These are phyloP conservation scores for Nevesoporus exiguus DNA, from an alignment of 768 basidiomycete genomes.

Conservation along the genomic window DNA sequence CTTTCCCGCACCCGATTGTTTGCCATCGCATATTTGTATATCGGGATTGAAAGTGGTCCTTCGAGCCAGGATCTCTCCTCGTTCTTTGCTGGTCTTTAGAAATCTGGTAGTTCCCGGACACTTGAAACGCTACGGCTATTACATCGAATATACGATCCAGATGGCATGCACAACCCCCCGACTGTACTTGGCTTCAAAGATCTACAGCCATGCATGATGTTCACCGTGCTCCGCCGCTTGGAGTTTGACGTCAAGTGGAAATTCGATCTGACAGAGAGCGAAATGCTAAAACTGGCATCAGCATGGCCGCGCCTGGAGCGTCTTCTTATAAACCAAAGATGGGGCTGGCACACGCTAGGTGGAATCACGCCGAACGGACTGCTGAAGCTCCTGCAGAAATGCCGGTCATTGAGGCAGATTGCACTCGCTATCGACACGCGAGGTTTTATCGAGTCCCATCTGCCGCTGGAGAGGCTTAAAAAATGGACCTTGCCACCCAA, in stretches of 20 bases:
- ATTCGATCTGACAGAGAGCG: background rate
- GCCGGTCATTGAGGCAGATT: background rate
- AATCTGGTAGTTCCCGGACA: background rate
- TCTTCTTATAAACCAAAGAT: background rate
- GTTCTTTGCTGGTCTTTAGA: too few species aligned
- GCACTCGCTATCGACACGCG: background rate
- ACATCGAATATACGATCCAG: background rate
- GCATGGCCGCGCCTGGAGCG: background rate
- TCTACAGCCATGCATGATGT: background rate
- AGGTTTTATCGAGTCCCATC: background rate
- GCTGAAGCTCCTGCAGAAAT: background rate
- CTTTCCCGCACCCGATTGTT: background rate
- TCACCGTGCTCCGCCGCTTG: background rate
- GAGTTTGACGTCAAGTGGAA: background rate
- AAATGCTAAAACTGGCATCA: background rate
- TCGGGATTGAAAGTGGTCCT: too few species aligned
- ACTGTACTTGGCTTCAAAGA: background rate
- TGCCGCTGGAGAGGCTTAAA: background rate
- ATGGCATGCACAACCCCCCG: too few species aligned
- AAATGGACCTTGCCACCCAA: background rate
- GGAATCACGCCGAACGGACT: background rate
- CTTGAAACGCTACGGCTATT: background rate
- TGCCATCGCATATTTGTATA: too few species aligned
- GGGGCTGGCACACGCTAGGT: background rate
- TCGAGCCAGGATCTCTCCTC: too few species aligned